Evolutionary conservation across 208 protist genomes (phyloP).

Genomic region (Wallacemonas sp.): DNA sequence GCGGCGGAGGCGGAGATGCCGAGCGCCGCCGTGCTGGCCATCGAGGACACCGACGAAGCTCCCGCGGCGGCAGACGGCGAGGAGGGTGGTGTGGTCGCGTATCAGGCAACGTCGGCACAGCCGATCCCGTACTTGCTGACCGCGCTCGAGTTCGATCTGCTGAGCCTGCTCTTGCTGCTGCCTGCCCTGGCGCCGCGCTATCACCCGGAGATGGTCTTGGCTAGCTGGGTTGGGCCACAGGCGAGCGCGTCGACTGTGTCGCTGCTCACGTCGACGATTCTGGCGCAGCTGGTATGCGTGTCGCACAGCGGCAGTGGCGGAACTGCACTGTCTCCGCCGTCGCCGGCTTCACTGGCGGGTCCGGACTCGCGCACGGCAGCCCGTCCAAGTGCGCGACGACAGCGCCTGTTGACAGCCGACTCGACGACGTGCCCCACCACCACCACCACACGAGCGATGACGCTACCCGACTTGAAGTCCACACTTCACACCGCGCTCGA

Average conservation of each 20-base stretch:
- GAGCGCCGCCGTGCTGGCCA: neutral
- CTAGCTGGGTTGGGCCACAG: neutral
- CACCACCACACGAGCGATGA: neutral
- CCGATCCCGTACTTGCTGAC: constrained; percentile 12
- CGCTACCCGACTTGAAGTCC: neutral
- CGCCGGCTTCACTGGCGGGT: no score
- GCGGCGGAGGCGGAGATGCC: no score
- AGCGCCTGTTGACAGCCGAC: no score
- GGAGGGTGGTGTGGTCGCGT: no score
- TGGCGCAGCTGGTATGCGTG: constrained; percentile 1
- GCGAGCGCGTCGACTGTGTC: neutral
- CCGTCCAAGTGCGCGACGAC: no score
- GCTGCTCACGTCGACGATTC: constrained; percentile 4
- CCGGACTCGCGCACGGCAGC: no score
- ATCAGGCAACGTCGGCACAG: no score
- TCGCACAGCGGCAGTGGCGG: neutral
- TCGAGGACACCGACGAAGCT: neutral
- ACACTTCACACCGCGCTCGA: neutral
- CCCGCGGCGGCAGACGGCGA: no score
- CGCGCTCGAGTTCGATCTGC: constrained; percentile 32
- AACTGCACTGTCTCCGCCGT: no score
- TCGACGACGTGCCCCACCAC: no score
- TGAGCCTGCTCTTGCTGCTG: constrained; percentile 26
- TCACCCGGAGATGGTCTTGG: neutral
- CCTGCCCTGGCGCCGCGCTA: neutral